Evolutionary conservation across 2,329 filamentous ascomycete genomes (phyloP).

Genomic region (Phaeoacremonium minimum): DNA sequence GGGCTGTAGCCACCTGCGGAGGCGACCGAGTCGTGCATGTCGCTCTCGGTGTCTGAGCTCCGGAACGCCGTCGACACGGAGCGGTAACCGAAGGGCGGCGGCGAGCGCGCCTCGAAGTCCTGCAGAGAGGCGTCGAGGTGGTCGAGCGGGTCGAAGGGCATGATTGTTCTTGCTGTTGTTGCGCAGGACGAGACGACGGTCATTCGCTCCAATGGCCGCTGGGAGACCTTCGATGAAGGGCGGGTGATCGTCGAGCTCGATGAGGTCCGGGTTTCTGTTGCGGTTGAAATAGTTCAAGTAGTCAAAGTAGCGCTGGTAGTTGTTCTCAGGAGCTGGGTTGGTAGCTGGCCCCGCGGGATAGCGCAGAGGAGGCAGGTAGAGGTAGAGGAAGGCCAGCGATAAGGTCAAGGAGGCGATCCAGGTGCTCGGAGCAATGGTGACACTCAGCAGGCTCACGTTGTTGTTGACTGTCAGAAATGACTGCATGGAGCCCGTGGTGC

Average conservation of each 20-base stretch:
- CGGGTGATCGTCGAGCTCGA: constrained; percentile 13
- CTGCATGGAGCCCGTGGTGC: constrained; percentile 39
- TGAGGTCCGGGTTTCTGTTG: constrained; percentile 6
- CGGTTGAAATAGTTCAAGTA: constrained; percentile 9
- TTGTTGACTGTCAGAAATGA: constrained; percentile 58
- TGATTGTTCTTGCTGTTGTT: constrained; percentile 14
- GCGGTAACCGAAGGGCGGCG: constrained; percentile 32
- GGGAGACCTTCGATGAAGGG: constrained; percentile 11
- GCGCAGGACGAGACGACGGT: constrained; percentile 9
- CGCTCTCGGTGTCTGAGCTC: constrained; percentile 33
- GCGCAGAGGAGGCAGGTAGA: constrained; percentile 35
- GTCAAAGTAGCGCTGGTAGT: constrained; percentile 2
- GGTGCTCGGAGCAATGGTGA: constrained; percentile 54
- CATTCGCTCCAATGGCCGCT: constrained; percentile 6
- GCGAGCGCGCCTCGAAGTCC: constrained; percentile 44
- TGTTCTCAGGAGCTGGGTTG: not conserved
- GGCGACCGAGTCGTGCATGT: constrained; percentile 32
- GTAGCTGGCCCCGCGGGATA: constrained; percentile 5
- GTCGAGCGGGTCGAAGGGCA: constrained; percentile 18
- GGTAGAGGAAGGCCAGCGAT: constrained; percentile 43
- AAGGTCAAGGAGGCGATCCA: constrained; percentile 49
- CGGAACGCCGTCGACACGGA: constrained; percentile 37
- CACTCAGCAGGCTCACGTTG: constrained; percentile 56
- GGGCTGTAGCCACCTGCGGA: constrained; percentile 56
- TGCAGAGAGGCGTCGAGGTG: constrained; percentile 47